Base-by-base conservation (phyloP, 2,329 filamentous ascomycete species). In the Colletotrichum ledebouriae region DNA sequence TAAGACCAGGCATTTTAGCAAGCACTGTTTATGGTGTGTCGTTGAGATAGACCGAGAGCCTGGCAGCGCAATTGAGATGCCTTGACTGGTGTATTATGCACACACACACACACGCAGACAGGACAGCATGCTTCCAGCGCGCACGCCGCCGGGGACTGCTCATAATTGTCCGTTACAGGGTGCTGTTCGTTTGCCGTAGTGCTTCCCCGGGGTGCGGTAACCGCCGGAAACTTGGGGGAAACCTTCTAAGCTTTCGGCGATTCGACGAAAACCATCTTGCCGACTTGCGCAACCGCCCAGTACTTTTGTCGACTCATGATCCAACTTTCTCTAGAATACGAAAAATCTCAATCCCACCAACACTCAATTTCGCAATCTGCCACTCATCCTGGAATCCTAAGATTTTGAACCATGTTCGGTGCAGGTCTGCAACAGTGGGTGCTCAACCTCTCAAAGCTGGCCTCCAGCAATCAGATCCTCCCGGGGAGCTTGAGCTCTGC, bases 281-380 rank as follows among this genome's bases (percentile, higher is more conserved):
- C 52, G 52, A 55, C 52, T 55, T 15, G 5, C 3, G 52, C 33
- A 55, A 3, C 39, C n/a, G 10, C 17, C 33, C n/a, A 10, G 3
- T 39, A 55, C 52, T 39, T 55, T 55, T 55, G 52, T 55, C 22
- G 52, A 13, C 2, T 33, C 4, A 17, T 15, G 0, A 55, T 55
- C 33, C 33, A 11, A 11, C 52, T 22, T 22, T 39, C 52, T 13
- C 5, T 22, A 37, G 4, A 39, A 17, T 0, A 1, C 3, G 0
- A 22, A 9, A 9, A 0, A 20, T 4, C 1, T 1, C 50, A 6
- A 37, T 1, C n/a, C 10, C 0, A 20, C 13, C 10, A 1, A 11
- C 12, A 2, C 33, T 22, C n/a, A 13, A 13, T 39, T 29, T 1
- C 2, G 10, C 7, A 39, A 4, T 20, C 9, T 15, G 0, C n/a